These are phyloP conservation scores for Pisolithus thermaeus DNA, from an alignment of 1,284 basidiomycete genomes.

Conservation along the genomic window DNA sequence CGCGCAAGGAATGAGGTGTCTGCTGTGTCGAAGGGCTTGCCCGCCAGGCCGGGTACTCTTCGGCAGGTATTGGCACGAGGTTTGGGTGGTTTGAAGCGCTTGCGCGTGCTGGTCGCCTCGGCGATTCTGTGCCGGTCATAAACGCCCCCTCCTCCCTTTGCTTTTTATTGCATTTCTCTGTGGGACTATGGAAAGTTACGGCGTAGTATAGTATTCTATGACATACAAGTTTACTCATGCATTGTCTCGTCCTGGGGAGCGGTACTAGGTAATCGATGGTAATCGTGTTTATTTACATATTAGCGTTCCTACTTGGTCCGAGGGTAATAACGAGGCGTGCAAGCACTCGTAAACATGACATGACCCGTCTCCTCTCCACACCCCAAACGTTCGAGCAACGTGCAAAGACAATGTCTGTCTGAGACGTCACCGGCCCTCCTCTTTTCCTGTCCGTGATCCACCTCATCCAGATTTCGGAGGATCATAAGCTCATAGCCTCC, in stretches of 20 bases:
- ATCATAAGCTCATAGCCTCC: constrained; percentile 17
- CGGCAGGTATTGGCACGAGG: constrained; percentile 21
- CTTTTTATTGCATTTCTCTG: constrained; percentile 7
- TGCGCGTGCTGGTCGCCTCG: constrained; percentile 26
- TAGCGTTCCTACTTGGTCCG: neutral
- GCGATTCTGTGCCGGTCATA: constrained; percentile 27
- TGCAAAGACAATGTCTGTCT: constrained; percentile 24
- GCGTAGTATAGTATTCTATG: constrained; percentile 12
- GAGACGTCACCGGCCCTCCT: constrained; percentile 10
- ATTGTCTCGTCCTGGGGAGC: no score
- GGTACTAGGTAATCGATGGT: neutral
- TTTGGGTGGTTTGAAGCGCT: constrained; percentile 21
- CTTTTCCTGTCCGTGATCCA: constrained; percentile 11
- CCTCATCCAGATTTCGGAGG: constrained; percentile 6
- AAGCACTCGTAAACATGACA: constrained; percentile 30
- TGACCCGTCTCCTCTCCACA: constrained; percentile 11
- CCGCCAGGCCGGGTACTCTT: constrained; percentile 21
- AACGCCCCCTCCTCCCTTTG: constrained; percentile 10
- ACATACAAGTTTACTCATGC: no score
- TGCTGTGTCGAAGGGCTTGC: constrained; percentile 14
- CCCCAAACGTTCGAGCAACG: constrained; percentile 10
- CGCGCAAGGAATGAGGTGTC: constrained; percentile 19
- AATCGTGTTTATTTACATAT: neutral
- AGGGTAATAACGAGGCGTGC: constrained; percentile 9
- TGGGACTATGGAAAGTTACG: constrained; percentile 22